Evolutionary conservation across 2,329 filamentous ascomycete genomes (phyloP), one percentile per base, ranked within the genome.

Genomic region (Nemania sp.): DNA sequence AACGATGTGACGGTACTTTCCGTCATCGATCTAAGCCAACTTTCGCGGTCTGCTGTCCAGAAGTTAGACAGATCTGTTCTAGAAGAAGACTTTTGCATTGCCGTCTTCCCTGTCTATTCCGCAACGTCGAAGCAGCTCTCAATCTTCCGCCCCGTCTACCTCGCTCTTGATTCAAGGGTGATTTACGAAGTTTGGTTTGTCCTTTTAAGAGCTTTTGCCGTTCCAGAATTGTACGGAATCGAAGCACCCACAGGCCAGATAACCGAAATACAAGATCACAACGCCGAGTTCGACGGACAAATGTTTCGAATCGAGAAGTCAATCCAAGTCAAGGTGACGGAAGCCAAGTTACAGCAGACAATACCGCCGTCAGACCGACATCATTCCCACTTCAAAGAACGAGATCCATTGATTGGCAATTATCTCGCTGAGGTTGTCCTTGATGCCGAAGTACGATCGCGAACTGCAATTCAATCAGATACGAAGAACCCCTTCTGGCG

Each of bases 141-240:
- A 6, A 88, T 95, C 29, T 90, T 93, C 67, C 89, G 93, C n/a
- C 95, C 96, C 0, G 90, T 98, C 41, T 98, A 97, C 77, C 84
- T 99, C 38, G 92, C 93, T 3, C 82, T 98, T 52, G 95, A 98
- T 73, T 94, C 89, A 27, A 88, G 94, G 49, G 89, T 97, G 6
- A 85, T 97, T n/a, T 97, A 97, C 75, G 96, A 99, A 78, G 96
- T 98, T 13, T 99, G 96, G 96, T 95, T 97, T 75, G 94, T 97
- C 6, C 83, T 99, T 10, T 80, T 99, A 32, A 89, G 95, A 70
- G 94, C 95, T 0, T 98, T 98, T 79, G 93, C 95, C 0, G 90
- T 97, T 53, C 95, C 96, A 0, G 94, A 98, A 74, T 85, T 98
- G 13, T 98, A 97, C 77, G 93, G 90, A 1, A 77, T 89, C 18